phyloP scores from a whole-genome alignment of 805 yeast species.

The Starmerella ratchasimensis region DNA sequence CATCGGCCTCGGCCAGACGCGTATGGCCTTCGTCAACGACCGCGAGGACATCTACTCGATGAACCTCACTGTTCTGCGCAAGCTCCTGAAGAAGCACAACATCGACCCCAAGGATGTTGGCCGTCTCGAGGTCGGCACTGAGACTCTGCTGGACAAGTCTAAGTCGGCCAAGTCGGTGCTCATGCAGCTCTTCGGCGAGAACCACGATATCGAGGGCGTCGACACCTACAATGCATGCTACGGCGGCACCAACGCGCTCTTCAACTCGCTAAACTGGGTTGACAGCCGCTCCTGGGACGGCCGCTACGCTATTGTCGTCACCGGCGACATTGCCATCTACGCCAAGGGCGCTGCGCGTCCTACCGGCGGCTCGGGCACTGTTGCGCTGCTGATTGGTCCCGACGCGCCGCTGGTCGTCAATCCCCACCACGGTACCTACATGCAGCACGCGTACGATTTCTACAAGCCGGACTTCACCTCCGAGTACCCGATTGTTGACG shows the following conservation, averaged over 20 bases:
- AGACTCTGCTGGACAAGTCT: conserved; percentile 90
- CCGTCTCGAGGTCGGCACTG: conserved; percentile 96
- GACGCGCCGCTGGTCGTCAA: conserved; percentile 95
- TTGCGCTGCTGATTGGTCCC: conserved; percentile 89
- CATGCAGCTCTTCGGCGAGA: conserved; percentile 83
- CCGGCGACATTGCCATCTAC: conserved; percentile 96
- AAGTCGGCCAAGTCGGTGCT: conserved; percentile 91
- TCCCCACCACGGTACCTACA: conserved; percentile 73
- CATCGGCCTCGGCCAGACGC: conserved; percentile 96
- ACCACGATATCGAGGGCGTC: conserved; percentile 86
- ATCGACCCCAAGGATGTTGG: conserved; percentile 75
- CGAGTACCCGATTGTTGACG: conserved; percentile 96
- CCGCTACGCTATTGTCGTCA: conserved; percentile 88
- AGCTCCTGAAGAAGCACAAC: conserved; percentile 64
- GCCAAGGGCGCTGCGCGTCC: conserved; percentile 98
- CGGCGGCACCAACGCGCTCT: conserved; percentile 93
- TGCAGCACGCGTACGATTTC: conserved; percentile 94
- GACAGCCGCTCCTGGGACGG: conserved; percentile 98
- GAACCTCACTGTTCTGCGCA: conserved; percentile 74
- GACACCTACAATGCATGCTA: conserved; percentile 96
- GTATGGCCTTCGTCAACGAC: conserved; percentile 94
- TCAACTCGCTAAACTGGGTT: conserved; percentile 90
- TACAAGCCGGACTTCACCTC: conserved; percentile 94
- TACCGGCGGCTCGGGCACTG: conserved; percentile 98
- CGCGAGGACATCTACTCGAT: conserved; percentile 94